Evolutionary conservation across 2,329 filamentous ascomycete species (phyloP), one percentile per base, ranked within the genome.

Genomic region (Fusarium brevicatenulatum): DNA sequence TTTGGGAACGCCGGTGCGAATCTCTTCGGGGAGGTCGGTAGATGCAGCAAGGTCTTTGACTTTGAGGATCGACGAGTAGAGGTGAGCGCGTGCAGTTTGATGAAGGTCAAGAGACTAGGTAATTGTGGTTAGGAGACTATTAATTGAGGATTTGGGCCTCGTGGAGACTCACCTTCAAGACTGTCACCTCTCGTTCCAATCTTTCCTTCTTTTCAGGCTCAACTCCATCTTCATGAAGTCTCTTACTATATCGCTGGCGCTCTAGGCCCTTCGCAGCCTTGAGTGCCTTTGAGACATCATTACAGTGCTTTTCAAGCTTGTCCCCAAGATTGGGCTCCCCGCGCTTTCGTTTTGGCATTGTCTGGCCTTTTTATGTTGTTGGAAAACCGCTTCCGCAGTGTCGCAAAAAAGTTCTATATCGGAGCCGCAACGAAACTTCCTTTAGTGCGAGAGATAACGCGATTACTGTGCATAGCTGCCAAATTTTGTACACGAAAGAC

Each of bases 241-340:
- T 84, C 80, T 90, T 91, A 69, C 91, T 87, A 67, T 93, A 87
- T 72, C 94, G 93, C 82, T 95, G 93, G 50, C 93, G 88, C 84
- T 95, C 93, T 78, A 94, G 92, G 52, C 91, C 91, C 79, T 93
- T 94, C 63, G 91, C 91, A 16, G 87, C 85, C 81, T 94, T 94
- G 68, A 95, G 85, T 2, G 91, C 91, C 65, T 89, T 87, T 69
- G 87, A 87, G 13, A 95, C 84, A 40, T 90, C 86, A 78, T 89
- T 90, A 71, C 87, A 85, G 76, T 86, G 84, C 73, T 88, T 86
- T 13, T 84, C 81, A n/a, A 91, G 83, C 68, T 86, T 85, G 13
- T 86, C 83, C 13, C 86, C 83, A 50, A 90, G 81, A 63, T 79
- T 82, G 36, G 82, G 80, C 50, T 86, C 84, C 64, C 79, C 74